Evolutionary conservation across 2,329 filamentous ascomycete genomes (phyloP), one percentile per base, ranked within the genome.

Genomic region (Penicillium capsulatum): DNA sequence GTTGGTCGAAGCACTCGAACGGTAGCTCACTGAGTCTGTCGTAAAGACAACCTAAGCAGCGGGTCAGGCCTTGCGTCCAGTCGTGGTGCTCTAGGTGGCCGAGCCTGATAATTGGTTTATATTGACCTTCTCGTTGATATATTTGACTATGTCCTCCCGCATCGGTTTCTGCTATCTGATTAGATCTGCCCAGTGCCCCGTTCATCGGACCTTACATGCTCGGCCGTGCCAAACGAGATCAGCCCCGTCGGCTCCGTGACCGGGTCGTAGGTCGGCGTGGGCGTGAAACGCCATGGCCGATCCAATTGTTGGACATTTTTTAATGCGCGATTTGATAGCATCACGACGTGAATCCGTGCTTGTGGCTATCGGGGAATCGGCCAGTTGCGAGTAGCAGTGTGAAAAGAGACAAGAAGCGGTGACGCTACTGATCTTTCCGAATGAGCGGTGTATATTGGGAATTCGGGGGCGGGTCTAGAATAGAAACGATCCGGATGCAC

Each of bases 11-110:
- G 65, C 63, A 7, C 61, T 63, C 35, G 64, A 62, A 22, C 61
- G 59, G 48, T 74, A 74, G 35, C 61, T 62, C 36, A 71, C 57
- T 7, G 64, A 62, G 24, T 58, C 42, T 11, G 56, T 31, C 13
- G 57, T 53, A 17, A 68, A 60, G 14, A 45, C 43, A 30, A 67
- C 54, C 55, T 63, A 35, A 29, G 22, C 19, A 5, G 27, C 22
- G 16, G 16, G 33, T 39, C 7, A 29, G 61, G 4, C 10, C 15
- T 17, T 28, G 17, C 16, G 7, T 16, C 3, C n/a, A 29, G n/a
- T 30, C 7, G 17, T 30, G 26, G 4, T 13, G 16, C n/a, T 28
- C 5, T 28, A 5, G 9, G 5, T n/a, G 26, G 11, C 26, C 5
- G 19, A 22, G 19, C 9, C 19, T 22, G 19, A 22, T 22, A 9